Percentiles rank a stretch among this genome's conserved stretches.
phyloP scores from a whole-genome alignment of 1,139 yeast species.

The Suhomyces bribrorum region DNA sequence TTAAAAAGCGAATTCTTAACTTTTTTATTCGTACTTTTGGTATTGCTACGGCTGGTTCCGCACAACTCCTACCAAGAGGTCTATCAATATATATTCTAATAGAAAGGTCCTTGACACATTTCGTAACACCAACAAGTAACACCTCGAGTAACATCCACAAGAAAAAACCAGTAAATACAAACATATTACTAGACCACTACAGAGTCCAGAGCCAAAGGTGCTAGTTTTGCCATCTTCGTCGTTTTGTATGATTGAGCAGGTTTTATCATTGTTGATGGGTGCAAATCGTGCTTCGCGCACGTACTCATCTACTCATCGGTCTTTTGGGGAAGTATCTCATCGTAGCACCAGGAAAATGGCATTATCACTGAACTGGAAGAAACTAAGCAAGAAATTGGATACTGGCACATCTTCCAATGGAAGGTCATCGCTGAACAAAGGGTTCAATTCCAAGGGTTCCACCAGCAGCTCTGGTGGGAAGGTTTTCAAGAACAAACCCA shows the following conservation, averaged over 20 bases:
- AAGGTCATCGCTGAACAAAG: background rate
- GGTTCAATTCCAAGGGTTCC: background rate
- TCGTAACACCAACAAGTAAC: too few relatives aligned
- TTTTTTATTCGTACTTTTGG: too few relatives aligned
- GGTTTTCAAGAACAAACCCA: conserved; percentile 2
- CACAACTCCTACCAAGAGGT: too few relatives aligned
- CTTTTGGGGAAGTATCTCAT: conserved; percentile 1
- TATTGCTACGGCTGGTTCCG: conserved; percentile 5
- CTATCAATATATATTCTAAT: too few relatives aligned
- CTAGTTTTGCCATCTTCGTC: too few relatives aligned
- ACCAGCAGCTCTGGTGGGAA: background rate
- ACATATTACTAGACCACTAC: too few relatives aligned
- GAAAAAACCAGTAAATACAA: too few relatives aligned
- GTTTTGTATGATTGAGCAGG: background rate
- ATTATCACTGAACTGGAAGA: conserved; percentile 38
- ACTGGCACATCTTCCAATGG: background rate
- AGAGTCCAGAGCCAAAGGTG: too few relatives aligned
- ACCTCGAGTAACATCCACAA: too few relatives aligned
- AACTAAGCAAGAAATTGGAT: conserved; percentile 27
- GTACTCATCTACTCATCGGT: background rate
- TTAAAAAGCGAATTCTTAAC: too few relatives aligned
- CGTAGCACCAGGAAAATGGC: conserved; percentile 6
- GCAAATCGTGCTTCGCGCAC: background rate
- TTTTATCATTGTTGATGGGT: background rate
- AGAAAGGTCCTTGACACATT: too few relatives aligned